Percentiles rank a stretch among this genome's conserved stretches.
phyloP scores from a whole-genome alignment of 2,329 filamentous ascomycete genomes.

The Aspergillus pseudonomiae region DNA sequence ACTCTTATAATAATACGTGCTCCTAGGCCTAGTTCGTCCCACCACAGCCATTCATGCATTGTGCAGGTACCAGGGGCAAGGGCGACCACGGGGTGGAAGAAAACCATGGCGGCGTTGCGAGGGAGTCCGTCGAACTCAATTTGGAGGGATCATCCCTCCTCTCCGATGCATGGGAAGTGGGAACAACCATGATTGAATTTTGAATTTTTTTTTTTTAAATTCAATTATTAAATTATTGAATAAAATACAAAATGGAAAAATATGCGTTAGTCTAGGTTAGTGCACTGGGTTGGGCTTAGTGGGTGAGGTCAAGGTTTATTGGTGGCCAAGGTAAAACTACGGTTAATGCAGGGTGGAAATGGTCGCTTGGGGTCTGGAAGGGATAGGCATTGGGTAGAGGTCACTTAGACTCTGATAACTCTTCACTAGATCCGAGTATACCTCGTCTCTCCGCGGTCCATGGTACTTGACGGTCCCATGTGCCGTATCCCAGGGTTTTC shows the following conservation, averaged over 20 bases:
- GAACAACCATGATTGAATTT: too few species aligned
- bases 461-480: neutral
- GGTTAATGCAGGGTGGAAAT: too few species aligned
- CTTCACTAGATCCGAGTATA: too few species aligned
- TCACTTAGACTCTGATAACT: too few species aligned
- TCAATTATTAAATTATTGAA: neutral
- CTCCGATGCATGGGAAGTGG: neutral
- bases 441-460: neutral
- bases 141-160: neutral
- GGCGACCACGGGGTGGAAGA: slow-evolving; percentile 4
- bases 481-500: neutral
- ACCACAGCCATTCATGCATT: slow-evolving; percentile 1
- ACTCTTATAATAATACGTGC: neutral
- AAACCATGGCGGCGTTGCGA: slow-evolving; percentile 9
- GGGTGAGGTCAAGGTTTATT: neutral
- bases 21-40: neutral
- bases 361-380: too few species aligned
- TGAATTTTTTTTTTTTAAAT: too few species aligned
- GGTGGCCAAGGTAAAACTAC: too few species aligned
- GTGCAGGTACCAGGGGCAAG: slow-evolving; percentile 19
- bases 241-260: neutral
- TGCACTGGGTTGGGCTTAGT: neutral
- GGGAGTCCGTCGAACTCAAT: slow-evolving; percentile 12
- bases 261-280: neutral
- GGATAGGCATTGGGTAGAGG: too few species aligned